Base-by-base conservation (phyloP, 768 basidiomycete genomes). In the Leccinum broughii region DNA sequence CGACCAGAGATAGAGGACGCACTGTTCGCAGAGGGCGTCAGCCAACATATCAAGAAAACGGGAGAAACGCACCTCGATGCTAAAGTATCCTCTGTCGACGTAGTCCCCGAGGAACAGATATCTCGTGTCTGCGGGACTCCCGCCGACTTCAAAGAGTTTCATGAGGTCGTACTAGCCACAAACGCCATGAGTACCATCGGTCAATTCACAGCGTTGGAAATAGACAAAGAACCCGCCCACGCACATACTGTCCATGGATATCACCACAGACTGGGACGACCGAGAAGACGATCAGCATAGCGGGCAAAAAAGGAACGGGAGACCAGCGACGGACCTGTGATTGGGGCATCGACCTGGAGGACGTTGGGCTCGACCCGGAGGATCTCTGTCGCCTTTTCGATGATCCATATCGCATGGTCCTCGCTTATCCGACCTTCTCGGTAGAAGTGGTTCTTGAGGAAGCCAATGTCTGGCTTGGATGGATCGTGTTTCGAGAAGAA, bases 391-490 rank as follows among this genome's bases (percentile, higher is more conserved):
- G 85, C 91, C 76, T 88, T 90, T 63, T 91, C 85, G 65, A 99
- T 77, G 71, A 99, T 98, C 81, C 88, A 97, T 63, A 97, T 72
- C 4, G 97, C 97, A 74, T 98, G 95, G 50, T 95, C 93, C 74
- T 98, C 96, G 17, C 88, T 95, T 66, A 98, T 66, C 54, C 95
- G 81, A 0, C 96, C 96, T 74, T 98, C 96, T 37, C 97, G 85
- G 76, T 98, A 98, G 73, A 99, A 98, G 77, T 99, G 97, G 69
- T 98, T 98, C 81, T 98, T 99, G 63, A 99, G 83, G 76, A 94
- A 98, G 30, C 92, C 95, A 66, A 98, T 81, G 75, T 98, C 93
- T 10, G 96, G 96, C 75, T 96, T 98, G 30, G 87, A 83, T 49
- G 84, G 87, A 78, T 98, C 96, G 67, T 86, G 83, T 60, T 68